These are phyloP conservation scores for Nowakowskiella sp. DNA, from an alignment of 192 early-diverging fungal species.

Conservation along the genomic window DNA sequence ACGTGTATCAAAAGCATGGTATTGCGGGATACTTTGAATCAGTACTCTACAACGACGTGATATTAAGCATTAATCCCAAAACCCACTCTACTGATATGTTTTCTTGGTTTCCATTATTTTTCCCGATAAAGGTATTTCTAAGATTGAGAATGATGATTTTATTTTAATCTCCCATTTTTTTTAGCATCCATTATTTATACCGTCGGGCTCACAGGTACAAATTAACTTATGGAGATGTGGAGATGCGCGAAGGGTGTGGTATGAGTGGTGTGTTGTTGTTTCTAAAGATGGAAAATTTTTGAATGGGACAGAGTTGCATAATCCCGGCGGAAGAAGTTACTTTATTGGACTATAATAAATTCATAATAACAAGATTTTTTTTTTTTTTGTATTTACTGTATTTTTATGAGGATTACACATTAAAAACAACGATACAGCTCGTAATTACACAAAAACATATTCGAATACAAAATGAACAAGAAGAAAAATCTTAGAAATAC, in stretches of 20 bases:
- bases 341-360: conserved; percentile 6
- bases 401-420: too few relatives aligned
- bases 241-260: conserved; percentile 83
- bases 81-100: conserved; percentile 92
- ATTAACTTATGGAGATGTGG: conserved; percentile 82
- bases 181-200: conserved; percentile 63
- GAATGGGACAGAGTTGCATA: not conserved
- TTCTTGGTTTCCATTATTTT: conserved; percentile 98
- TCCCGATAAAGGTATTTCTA: conserved; percentile 63
- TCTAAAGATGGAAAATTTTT: too few relatives aligned
- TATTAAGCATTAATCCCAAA: conserved; percentile 70
- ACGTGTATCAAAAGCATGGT: conserved; percentile 60
- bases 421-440: too few relatives aligned
- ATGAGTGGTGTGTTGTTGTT: conserved; percentile 85
- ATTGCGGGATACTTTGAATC: conserved; percentile 96
- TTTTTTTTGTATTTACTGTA: too few relatives aligned
- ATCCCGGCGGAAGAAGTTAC: conserved; percentile 2
- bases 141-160: not conserved
- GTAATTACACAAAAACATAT: too few relatives aligned
- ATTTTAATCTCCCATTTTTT: too few relatives aligned
- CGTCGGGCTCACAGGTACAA: conserved; percentile 44
- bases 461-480: too few relatives aligned
- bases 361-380: too few relatives aligned
- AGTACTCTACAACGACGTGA: conserved; percentile 76
- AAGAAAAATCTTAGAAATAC: too few relatives aligned